These are phyloP conservation scores for Pseudogymnoascus sp. DNA, from an alignment of 2,329 filamentous ascomycete genomes.

Conservation along the genomic window DNA sequence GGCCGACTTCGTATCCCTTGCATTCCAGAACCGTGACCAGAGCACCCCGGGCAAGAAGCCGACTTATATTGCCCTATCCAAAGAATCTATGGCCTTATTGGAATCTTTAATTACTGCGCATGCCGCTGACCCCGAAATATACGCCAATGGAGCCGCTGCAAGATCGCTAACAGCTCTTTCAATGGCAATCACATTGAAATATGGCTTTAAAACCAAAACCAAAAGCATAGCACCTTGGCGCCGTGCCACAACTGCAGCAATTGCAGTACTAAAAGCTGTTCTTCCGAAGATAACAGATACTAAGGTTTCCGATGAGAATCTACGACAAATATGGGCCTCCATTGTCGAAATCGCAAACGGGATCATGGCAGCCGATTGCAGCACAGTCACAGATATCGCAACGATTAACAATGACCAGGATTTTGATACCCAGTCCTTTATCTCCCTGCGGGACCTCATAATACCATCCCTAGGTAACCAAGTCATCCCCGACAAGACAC, in stretches of 20 bases:
- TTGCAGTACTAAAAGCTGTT: conserved; percentile 61
- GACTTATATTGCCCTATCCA: conserved; percentile 85
- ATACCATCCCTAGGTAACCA: conserved; percentile 64
- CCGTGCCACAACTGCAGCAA: conserved; percentile 63
- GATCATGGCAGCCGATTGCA: conserved; percentile 60
- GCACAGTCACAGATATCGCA: conserved; percentile 32
- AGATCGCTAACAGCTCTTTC: conserved; percentile 60
- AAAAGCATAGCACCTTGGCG: conserved; percentile 71
- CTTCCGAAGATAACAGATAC: conserved; percentile 51
- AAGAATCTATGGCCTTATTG: conserved; percentile 67
- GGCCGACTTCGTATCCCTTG: conserved; percentile 63
- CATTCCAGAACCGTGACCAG: conserved; percentile 44
- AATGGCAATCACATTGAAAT: conserved; percentile 70
- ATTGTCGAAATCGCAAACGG: conserved; percentile 60
- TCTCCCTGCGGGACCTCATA: conserved; percentile 60
- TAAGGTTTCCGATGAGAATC: conserved; percentile 39
- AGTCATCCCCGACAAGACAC: conserved; percentile 57
- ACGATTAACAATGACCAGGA: conserved; percentile 54
- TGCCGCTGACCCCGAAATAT: conserved; percentile 58
- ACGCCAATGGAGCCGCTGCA: conserved; percentile 59
- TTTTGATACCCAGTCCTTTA: conserved; percentile 75
- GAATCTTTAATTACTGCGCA: conserved; percentile 54
- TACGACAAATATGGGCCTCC: conserved; percentile 60
- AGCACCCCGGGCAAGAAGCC: conserved; percentile 39
- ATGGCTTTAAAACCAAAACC: conserved; percentile 65